phyloP scores from a whole-genome alignment of 2,329 filamentous ascomycete genomes.

The Fusarium pseudocircinatum region DNA sequence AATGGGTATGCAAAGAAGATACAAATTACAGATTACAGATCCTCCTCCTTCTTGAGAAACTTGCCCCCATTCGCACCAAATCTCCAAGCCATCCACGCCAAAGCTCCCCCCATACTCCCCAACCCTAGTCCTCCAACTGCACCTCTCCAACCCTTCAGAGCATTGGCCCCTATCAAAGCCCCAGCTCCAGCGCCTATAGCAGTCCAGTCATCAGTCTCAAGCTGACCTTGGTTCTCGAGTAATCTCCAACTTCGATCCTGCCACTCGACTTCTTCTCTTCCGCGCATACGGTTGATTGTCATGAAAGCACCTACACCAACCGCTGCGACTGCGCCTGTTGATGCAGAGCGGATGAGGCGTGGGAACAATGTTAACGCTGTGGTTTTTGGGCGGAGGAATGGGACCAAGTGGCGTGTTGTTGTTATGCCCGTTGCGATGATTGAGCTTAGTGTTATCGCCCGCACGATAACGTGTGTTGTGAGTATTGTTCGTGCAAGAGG shows the following conservation, averaged over 20 bases:
- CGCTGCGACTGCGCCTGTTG: slow-evolving; percentile 57
- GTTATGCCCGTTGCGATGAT: slow-evolving; percentile 57
- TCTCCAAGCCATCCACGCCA: slow-evolving; percentile 60
- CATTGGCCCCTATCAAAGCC: slow-evolving; percentile 48
- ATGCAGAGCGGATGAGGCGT: slow-evolving; percentile 56
- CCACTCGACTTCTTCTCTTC: slow-evolving; percentile 69
- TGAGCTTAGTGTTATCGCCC: slow-evolving; percentile 63
- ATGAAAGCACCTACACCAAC: slow-evolving; percentile 55
- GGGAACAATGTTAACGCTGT: slow-evolving; percentile 44
- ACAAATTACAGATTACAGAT: slow-evolving; percentile 13
- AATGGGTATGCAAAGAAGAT: background rate
- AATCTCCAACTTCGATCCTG: slow-evolving; percentile 70
- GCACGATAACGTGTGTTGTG: slow-evolving; percentile 66
- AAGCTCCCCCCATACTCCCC: slow-evolving; percentile 60
- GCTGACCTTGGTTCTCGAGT: slow-evolving; percentile 65
- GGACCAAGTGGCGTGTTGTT: slow-evolving; percentile 45
- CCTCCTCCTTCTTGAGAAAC: slow-evolving; percentile 44
- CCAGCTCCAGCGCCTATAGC: slow-evolving; percentile 53
- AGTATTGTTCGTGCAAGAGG: slow-evolving; percentile 64
- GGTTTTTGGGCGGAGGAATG: slow-evolving; percentile 43
- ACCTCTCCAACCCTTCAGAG: slow-evolving; percentile 49
- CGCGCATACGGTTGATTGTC: slow-evolving; percentile 62
- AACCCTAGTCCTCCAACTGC: slow-evolving; percentile 56
- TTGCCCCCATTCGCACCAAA: slow-evolving; percentile 58
- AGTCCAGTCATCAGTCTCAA: slow-evolving; percentile 66